These are phyloP conservation scores for Coemansia erecta DNA, from an alignment of 192 early-diverging fungal species.

Conservation along the genomic window DNA sequence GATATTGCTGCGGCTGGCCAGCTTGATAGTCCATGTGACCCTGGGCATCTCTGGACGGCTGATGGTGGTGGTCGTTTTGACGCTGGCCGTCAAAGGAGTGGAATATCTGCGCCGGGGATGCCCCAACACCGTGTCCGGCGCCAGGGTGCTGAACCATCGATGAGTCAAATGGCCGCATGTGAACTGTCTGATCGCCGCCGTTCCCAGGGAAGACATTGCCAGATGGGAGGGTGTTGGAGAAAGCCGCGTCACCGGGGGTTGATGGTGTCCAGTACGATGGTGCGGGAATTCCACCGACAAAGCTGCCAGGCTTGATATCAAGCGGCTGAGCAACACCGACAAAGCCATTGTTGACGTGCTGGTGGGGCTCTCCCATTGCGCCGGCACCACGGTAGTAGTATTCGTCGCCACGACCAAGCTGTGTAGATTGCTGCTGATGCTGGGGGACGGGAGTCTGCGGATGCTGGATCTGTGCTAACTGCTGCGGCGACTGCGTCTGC, in stretches of 20 bases:
- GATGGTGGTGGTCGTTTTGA: constrained; percentile 18
- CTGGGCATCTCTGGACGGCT: constrained; percentile 13
- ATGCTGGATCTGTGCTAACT: constrained; percentile 17
- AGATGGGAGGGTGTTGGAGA: constrained; percentile 43
- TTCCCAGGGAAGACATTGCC: constrained; percentile 38
- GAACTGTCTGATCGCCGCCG: constrained; percentile 30
- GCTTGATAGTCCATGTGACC: constrained; percentile 21
- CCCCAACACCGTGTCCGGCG: constrained; percentile 25
- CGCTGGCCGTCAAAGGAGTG: constrained; percentile 43
- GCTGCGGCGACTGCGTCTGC: constrained; percentile 22
- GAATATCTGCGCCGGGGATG: constrained; percentile 35
- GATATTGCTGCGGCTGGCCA: constrained; percentile 22
- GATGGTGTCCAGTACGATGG: constrained; percentile 48
- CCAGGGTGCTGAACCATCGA: constrained; percentile 29
- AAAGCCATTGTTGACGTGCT: constrained; percentile 36
- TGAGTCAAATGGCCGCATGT: constrained; percentile 47
- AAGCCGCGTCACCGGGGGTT: constrained; percentile 47
- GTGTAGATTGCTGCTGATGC: constrained; percentile 23
- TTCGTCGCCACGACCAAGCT: constrained; percentile 28
- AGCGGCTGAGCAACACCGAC: constrained; percentile 41
- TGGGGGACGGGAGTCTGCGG: constrained; percentile 16
- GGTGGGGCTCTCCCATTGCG: constrained; percentile 20
- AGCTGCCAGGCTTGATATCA: constrained; percentile 41
- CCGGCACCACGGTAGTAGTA: constrained; percentile 29
- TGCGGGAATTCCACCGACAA: constrained; percentile 22